Conservation (phyloP, 495 filamentous ascomycete species). For the Talaromyces wortmannii region DNA sequence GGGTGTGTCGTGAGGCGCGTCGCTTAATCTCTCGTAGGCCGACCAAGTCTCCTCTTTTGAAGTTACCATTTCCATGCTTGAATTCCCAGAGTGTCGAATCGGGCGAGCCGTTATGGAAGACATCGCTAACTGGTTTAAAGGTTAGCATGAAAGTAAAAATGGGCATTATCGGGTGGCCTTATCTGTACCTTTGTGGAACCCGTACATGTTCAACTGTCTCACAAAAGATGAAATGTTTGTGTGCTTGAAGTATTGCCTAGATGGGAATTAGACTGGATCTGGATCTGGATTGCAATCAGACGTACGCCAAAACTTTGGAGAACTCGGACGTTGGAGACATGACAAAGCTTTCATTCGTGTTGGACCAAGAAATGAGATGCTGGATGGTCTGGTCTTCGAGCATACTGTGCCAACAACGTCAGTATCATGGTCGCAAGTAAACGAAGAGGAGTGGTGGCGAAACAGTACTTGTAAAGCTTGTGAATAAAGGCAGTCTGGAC, state of each 20-base stretch:
- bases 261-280: constrained; percentile 15
- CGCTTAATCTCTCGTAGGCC: constrained; percentile 94
- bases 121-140: constrained; percentile 74
- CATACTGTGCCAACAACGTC: constrained; percentile 58
- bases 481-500: constrained; percentile 99
- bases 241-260: constrained; percentile 94
- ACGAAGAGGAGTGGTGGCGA: background rate
- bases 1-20: constrained; percentile 87
- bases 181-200: constrained; percentile 91
- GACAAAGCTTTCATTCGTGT: constrained; percentile 90
- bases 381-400: constrained; percentile 88
- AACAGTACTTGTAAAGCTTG: constrained; percentile 91
- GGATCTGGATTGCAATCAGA: constrained; percentile 14
- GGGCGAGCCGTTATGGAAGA: constrained; percentile 94
- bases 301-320: constrained; percentile 95
- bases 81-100: constrained; percentile 98
- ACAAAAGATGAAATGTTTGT: constrained; percentile 99
- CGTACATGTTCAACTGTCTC: constrained; percentile 97
- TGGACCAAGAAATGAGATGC: constrained; percentile 94
- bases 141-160: background rate
- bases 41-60: constrained; percentile 88
- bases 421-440: constrained; percentile 1
- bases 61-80: constrained; percentile 96
- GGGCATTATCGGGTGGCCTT: background rate
- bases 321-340: constrained; percentile 97